Base-by-base conservation (phyloP, 2,329 filamentous ascomycete genomes). In the Trematosphaeria pertusa region DNA sequence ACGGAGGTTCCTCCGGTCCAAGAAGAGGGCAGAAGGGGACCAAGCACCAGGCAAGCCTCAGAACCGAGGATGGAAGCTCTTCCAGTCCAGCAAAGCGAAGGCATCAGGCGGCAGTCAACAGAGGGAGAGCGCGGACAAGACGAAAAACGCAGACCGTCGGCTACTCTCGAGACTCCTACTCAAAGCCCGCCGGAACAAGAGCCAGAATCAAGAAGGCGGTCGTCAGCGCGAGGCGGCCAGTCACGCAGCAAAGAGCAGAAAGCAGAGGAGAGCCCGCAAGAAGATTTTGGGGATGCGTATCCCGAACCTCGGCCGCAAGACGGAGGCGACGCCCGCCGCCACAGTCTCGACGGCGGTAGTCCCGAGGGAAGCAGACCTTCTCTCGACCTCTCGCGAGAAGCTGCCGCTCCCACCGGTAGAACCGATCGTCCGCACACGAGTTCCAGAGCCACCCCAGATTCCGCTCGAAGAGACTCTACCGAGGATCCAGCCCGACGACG, bases 301-400 rank as follows among this genome's bases (percentile, higher is more conserved):
- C 38, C 44, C 34, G 28, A 44, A 4, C 12, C 19, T 37, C 37
- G 17, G 31, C 31, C 30, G 33, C 15, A 51, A 44, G 21, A 30
- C 31, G 21, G 40, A 40, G 24, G 31, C 33, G 46, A 46, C 21
- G 26, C 46, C 44, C 34, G 15, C 32, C 21, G 26, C 11, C 40
- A 48, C 22, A 46, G 35, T 28, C 19, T 49, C 17, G 48, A 54
- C 39, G 41, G 47, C 18, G 38, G 44, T 37, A 50, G 45, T 28
- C 21, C 18, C 33, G 36, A 48, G 17, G 36, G 37, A 14, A 31
- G 28, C n/a, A 12, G n/a, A 35, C 15, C 20, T 14, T 40, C 21
- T 20, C 12, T 39, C 34, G 18, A 43, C 12, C 24, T 32, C 21
- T 12, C 26, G 40, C 43, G 17, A 39, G 37, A 14, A 31, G 22